Evolutionary conservation across 805 yeast species (phyloP), one percentile per base, ranked within the genome.

Genomic region (Maudiozyma saulgeensis): DNA sequence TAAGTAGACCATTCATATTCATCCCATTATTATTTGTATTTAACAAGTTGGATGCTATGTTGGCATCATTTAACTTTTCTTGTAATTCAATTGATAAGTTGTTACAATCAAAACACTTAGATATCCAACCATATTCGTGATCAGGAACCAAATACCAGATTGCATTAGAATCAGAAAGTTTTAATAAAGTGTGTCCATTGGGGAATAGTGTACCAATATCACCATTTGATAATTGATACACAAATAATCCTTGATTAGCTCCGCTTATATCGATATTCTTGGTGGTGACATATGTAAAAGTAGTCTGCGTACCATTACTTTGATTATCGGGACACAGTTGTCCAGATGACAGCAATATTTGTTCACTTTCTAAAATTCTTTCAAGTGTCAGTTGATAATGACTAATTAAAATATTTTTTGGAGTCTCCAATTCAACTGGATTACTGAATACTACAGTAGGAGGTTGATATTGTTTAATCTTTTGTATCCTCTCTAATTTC

Each of bases 161-260:
- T 56, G 78, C 75, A 49, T 76, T 76, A 39, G 76, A 69, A 62
- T 80, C 78, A 51, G 74, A 73, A 55, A 81, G 71, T 65, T 85
- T 80, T 51, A 90, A 73, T 56, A 91, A 77, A 6, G 95, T 81
- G 51, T 85, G 81, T 16, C 84, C 84, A 58, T 87, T 89, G 54
- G 85, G 84, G 70, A 88, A 90, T 51, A 85, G 71, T n/a, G 87
- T 95, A n/a, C 96, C 97, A 56, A 87, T 83, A 53, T 84, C 84
- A 50, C 89, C 89, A 48, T 87, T 84, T 25, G 88, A 84, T 49
- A 91, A 70, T 63, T 90, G 95, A 66, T 90, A 91, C 2, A 35
- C 16, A 25, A 49, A 40, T 12, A 6, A 28, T 6, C 32, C 32
- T 28, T 28, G 12, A n/a, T 19, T n/a, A 6, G 18, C 9, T n/a